phyloP scores from a whole-genome alignment of 2,329 filamentous ascomycete genomes.

The Ophiostoma pallidulum region DNA sequence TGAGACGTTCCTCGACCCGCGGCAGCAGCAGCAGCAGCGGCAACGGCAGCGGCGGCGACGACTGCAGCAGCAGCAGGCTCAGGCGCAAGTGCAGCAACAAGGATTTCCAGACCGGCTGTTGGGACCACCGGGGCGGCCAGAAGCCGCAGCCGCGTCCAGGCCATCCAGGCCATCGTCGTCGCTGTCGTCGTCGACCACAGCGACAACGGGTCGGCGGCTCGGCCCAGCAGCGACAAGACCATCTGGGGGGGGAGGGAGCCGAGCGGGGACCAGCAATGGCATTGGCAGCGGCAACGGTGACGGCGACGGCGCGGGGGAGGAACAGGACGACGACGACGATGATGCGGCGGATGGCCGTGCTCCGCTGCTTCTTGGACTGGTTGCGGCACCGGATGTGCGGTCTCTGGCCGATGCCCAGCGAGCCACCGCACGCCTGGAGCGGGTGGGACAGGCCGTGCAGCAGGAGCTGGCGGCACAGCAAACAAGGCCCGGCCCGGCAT shows the following conservation, averaged over 20 bases:
- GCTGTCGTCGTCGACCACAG: no score
- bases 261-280: not conserved
- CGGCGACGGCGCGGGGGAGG: no score
- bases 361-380: slow-evolving; percentile 45
- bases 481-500: no score
- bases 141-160: not conserved
- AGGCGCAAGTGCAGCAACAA: no score
- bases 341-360: slow-evolving; percentile 24
- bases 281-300: not conserved
- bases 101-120: no score
- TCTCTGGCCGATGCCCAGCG: slow-evolving; percentile 42
- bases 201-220: no score
- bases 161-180: no score
- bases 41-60: not conserved
- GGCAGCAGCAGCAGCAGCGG: not conserved
- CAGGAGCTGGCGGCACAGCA: slow-evolving; percentile 37
- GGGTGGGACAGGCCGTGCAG: slow-evolving; percentile 46
- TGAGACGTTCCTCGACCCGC: slow-evolving; percentile 38
- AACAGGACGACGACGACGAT: slow-evolving; percentile 12
- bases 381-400: slow-evolving; percentile 41
- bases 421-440: slow-evolving; percentile 44
- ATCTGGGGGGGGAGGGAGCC: not conserved
- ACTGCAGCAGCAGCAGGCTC: not conserved
- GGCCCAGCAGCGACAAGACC: slow-evolving; percentile 3
- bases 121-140: not conserved